Evolutionary conservation across 768 basidiomycete species (phyloP).

Genomic region (Epithele typhae): DNA sequence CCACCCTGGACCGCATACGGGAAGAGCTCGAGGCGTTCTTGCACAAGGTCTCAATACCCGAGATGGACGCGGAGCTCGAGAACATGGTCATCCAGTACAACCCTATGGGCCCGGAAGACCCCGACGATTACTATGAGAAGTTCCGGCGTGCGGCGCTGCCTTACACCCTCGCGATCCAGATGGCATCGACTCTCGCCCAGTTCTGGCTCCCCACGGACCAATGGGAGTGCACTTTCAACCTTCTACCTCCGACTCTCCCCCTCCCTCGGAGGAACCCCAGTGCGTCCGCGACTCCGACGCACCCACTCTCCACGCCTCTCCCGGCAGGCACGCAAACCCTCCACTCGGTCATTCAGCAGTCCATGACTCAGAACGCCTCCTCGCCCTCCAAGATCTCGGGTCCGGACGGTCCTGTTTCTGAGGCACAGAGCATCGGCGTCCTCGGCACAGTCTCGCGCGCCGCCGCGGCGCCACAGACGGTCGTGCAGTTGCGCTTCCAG

Average conservation of each 20-base stretch:
- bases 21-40: conserved; percentile 11
- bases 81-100: conserved; percentile 43
- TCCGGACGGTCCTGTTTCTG: conserved; percentile 21
- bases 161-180: conserved; percentile 69
- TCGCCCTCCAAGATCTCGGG: conserved; percentile 4
- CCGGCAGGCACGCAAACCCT: not conserved
- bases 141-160: conserved; percentile 57
- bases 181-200: conserved; percentile 54
- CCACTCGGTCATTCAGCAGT: conserved; percentile 9
- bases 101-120: conserved; percentile 30
- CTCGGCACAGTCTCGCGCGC: conserved; percentile 22
- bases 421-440: conserved; percentile 18
- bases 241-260: conserved; percentile 24
- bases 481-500: conserved; percentile 60
- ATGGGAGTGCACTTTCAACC: conserved; percentile 54
- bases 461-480: conserved; percentile 22
- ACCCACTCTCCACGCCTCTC: not conserved
- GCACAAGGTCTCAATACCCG: conserved; percentile 13
- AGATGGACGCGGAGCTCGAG: conserved; percentile 21
- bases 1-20: conserved; percentile 38
- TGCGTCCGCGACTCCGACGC: not conserved
- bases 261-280: too few species aligned
- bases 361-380: conserved; percentile 1
- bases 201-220: conserved; percentile 75
- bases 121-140: conserved; percentile 15